Base-by-base conservation (phyloP, 2,329 filamentous ascomycete species). In the Xylaria sp. region DNA sequence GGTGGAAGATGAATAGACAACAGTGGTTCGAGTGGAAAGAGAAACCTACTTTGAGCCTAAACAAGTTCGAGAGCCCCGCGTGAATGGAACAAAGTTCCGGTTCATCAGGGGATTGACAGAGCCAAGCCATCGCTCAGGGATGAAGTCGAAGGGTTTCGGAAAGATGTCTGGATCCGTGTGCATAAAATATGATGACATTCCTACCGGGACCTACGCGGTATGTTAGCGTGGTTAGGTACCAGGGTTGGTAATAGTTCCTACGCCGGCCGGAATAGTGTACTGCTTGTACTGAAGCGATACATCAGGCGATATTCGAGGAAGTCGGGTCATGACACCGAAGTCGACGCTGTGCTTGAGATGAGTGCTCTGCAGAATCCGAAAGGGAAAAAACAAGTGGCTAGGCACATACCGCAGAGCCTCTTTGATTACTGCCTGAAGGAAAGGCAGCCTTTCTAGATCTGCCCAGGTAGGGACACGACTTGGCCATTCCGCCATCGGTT, bases 391-490 rank as follows among this genome's bases (percentile, higher is more conserved):
- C 23, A 36, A 34, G 30, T 15, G 12, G 50, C 12, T 15, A 23
- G 32, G 2, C 18, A 36, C 50, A 48, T 68, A 72, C 72, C 72
- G 69, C 25, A 72, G 45, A 28, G 69, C 56, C 64, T 73, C 72
- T 59, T 73, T 73, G 15, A 73, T 68, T 4, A 72, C 64, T 7
- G 67, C 72, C 46, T 73, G 70, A 25, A 85, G 75, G 60, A 79
- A 82, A 0, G 78, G 77, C 9, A 82, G 70, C 63, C 73, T 70
- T 68, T 81, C 77, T 28, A 81, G 72, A 10, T 75, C 70, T 10
- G 57, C 45, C 65, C 72, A 78, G 48, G 56, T 69, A 36, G 74
- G 74, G 8, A 75, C 50, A 12, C 32, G 45, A 32, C 71, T 66
- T 7, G 75, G 75, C 52, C 73, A 75, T 18, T 64, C 53, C 1